These are phyloP conservation scores for Rhodamnia rubescens DNA, from an alignment of 345 rosid genomes.

Conservation along the genomic window DNA sequence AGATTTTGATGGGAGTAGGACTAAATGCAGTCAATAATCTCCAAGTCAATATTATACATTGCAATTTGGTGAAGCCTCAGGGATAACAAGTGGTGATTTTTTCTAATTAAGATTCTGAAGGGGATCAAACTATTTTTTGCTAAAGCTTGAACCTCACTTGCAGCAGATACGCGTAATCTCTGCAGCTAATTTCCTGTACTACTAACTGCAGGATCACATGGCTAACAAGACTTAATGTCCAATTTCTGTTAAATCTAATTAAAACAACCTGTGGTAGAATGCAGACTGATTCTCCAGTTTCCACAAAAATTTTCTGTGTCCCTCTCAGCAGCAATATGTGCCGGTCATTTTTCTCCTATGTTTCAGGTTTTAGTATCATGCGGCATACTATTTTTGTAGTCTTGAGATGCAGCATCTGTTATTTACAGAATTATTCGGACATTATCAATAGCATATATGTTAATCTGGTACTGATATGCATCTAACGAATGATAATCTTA, in stretches of 20 bases:
- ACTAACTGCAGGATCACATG: background rate
- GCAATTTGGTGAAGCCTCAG: background rate
- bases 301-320: background rate
- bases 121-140: background rate
- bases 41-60: background rate
- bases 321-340: background rate
- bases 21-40: background rate
- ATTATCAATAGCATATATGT: background rate
- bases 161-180: background rate
- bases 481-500: background rate
- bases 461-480: background rate
- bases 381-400: background rate
- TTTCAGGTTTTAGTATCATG: background rate
- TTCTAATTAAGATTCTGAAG: background rate
- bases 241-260: background rate
- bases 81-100: background rate
- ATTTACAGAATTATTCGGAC: background rate
- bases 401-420: background rate
- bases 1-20: background rate
- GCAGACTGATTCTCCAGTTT: background rate
- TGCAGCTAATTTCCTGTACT: background rate
- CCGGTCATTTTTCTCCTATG: background rate
- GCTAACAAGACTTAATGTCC: background rate
- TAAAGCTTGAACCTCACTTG: background rate
- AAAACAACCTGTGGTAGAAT: background rate